Percentiles rank a stretch among this genome's conserved stretches.
Conservation (phyloP, 176 grass and related monocot species). For the Thalia dealbata region DNA sequence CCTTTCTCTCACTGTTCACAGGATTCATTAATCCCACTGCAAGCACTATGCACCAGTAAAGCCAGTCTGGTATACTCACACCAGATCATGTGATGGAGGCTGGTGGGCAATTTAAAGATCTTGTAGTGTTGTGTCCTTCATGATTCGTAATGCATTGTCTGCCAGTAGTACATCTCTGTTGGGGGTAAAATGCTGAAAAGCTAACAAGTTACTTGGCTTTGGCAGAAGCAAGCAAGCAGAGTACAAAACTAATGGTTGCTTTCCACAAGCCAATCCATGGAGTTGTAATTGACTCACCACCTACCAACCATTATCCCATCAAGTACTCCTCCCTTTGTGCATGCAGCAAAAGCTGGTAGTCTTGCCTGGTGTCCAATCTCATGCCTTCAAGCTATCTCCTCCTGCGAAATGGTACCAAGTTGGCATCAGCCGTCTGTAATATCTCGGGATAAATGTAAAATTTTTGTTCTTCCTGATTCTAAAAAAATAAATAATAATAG, state of each 20-base stretch:
- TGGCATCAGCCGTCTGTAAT: background rate
- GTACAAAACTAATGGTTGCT: slow-evolving; percentile 1
- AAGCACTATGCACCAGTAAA: background rate
- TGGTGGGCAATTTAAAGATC: background rate
- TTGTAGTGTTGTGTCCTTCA: background rate
- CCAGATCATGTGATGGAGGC: background rate
- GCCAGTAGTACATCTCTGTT: background rate
- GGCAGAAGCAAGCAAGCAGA: background rate
- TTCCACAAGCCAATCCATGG: slow-evolving; percentile 2
- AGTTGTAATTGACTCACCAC: background rate
- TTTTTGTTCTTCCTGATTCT: background rate
- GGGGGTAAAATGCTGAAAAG: background rate
- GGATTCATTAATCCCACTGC: background rate
- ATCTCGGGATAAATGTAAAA: background rate
- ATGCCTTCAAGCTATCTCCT: background rate
- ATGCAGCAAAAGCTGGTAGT: background rate
- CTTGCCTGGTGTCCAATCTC: background rate
- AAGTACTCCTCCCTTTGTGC: background rate
- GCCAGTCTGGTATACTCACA: background rate
- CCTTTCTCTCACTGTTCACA: background rate
- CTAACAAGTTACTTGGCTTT: background rate
- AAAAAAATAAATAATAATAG: background rate
- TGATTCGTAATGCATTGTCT: background rate
- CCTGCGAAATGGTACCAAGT: background rate
- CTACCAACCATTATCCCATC: background rate